Conservation (phyloP, 371 early-diverging fungal genomes). For the Nosema granulosis region DNA sequence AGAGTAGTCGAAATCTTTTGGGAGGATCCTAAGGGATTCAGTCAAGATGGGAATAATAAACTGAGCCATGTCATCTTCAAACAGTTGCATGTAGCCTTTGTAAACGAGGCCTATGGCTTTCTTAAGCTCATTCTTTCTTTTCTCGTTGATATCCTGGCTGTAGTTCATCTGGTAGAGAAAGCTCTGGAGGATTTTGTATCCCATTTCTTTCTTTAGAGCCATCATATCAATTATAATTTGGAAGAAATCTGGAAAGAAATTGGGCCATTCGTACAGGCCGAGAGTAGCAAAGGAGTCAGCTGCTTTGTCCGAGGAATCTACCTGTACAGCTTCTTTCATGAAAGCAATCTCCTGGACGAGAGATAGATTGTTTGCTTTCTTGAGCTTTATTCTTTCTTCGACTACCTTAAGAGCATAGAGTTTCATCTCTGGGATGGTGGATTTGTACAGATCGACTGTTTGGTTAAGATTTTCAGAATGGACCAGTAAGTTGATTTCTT, state of each 20-base stretch:
- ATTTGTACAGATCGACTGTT: slow-evolving; percentile 13
- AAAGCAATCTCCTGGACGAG: slow-evolving; percentile 34
- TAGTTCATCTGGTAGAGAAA: slow-evolving; percentile 54
- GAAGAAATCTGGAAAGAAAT: slow-evolving; percentile 55
- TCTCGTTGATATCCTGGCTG: slow-evolving; percentile 62
- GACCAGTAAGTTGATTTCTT: slow-evolving; percentile 39
- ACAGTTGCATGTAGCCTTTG: slow-evolving; percentile 38
- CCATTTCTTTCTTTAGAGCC: slow-evolving; percentile 17
- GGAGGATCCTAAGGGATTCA: slow-evolving; percentile 50
- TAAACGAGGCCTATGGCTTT: slow-evolving; percentile 44
- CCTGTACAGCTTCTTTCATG: slow-evolving; percentile 9
- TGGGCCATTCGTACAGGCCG: slow-evolving; percentile 65
- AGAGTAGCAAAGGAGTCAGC: slow-evolving; percentile 57
- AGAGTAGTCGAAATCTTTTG: slow-evolving; percentile 42
- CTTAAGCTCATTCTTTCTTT: slow-evolving; percentile 65
- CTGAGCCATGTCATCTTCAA: slow-evolving; percentile 33
- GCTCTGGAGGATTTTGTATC: slow-evolving; percentile 55
- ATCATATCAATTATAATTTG: slow-evolving; percentile 48
- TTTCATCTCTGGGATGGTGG: slow-evolving; percentile 12
- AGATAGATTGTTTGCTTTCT: slow-evolving; percentile 12
- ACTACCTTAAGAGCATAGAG: slow-evolving; percentile 55
- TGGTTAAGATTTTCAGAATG: neutral
- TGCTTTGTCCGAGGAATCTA: neutral
- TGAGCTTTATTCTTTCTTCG: slow-evolving; percentile 39
- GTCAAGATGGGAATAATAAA: slow-evolving; percentile 55